Evolutionary conservation across 176 grass and related monocot species (phyloP), one percentile per base, ranked within the genome.

Genomic region (Phoenix roebelenii): DNA sequence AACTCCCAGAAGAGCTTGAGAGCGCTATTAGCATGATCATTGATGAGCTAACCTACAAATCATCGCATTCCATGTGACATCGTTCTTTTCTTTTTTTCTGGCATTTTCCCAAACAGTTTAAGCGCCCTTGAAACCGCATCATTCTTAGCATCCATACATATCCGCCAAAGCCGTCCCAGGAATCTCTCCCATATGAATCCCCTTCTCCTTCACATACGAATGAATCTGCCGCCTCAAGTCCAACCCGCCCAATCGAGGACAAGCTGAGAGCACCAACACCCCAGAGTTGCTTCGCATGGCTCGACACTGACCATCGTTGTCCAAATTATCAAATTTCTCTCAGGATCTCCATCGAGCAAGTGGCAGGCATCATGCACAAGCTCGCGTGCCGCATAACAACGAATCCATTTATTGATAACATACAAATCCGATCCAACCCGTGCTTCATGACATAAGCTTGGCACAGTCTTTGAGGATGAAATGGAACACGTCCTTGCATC

Each of bases 391-490:
- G 61, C 57, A 49, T 78, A 85, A 17, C 61, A 65, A 18, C 73
- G 59, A 5, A 82, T 48, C 56, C 85, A 68, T 9, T 65, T 70
- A 39, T 85, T 78, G 29, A 53, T 60, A 3, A 72, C 75, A 29
- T 78, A 77, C 23, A 75, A 16, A 22, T 85, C 75, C 24, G 49
- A 17, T 69, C 30, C 6, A 78, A 60, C 19, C 77, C 69, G 25
- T 59, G 71, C 18, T 63, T 50, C 18, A 78, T 0, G 18, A 70
- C 63, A 20, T 83, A 78, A 66, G 52, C 6, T 60, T 50, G 12
- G 54, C 74, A 29, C 61, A 74, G 28, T 65, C 74, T 57, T 78
- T 77, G 16, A 89, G 77, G 55, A 89, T 73, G 71, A 75, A 75
- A 10, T 74, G 64, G 53, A 84, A 74, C 19, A 75, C 78, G 22